Base-by-base conservation (phyloP, 306 rosid genomes). In the Glycine tomentella region DNA sequence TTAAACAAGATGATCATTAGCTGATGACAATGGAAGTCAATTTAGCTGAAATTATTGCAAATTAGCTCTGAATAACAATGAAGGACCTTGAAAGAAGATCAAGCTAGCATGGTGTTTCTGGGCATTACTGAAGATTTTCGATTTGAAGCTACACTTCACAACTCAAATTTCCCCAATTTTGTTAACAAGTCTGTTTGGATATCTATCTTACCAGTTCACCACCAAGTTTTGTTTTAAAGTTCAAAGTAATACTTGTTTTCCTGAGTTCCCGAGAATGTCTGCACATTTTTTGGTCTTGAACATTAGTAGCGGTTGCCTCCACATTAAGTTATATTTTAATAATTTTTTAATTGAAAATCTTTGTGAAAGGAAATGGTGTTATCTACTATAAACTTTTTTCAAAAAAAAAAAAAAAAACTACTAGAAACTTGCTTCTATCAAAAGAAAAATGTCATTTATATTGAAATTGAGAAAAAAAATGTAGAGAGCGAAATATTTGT, bases 1-100 rank as follows among this genome's bases (percentile, higher is more conserved):
- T 82, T 93, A 9, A 89, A 72, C 82, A 91, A 91, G 90, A 90
- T 91, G 97, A 91, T 95, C 80, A 90, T 95, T 74, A 88, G 97
- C 89, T 93, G 88, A 93, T 44, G 57, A 45, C 65, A 45, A 40
- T 51, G 50, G 67, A 82, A 58, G 49, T 25, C 9, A n/a, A 25
- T 73, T 79, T 48, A 1, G 33, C 68, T 81, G 75, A 68, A 72
- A 48, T 52, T 25, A 5, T 77, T 69, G 81, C 76, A 58, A 45
- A 34, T 14, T 77, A 51, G 66, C 75, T 68, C 72, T 51, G 45
- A 61, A 46, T 46, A 42, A 14, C 34, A 15, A 6, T 50, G 36
- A 72, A 51, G 64, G 79, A 74, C 42, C 50, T 46, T 40, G 51
- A 61, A 67, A 84, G 81, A 57, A 20, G 49, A 56, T 72, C 76